phyloP scores from a whole-genome alignment of 257 asterid species.

The Solanum verrucosum region DNA sequence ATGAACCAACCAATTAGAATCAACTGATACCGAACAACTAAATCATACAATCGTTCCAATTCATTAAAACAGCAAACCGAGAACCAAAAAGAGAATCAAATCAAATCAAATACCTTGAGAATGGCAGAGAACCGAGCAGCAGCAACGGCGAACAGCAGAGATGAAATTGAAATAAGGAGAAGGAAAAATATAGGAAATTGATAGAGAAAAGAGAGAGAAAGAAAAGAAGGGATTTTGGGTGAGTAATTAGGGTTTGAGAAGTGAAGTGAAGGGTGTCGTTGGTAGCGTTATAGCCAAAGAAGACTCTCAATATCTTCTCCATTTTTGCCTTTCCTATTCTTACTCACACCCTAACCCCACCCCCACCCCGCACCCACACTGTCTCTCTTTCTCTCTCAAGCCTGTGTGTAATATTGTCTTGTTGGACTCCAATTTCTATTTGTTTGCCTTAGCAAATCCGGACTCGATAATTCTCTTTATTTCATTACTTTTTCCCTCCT shows the following conservation, averaged over 20 bases:
- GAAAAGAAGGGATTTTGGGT: constrained; percentile 4
- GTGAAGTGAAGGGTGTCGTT: background rate
- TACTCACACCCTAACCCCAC: background rate
- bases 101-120: background rate
- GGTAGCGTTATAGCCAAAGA: constrained; percentile 24
- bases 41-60: background rate
- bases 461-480: background rate
- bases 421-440: constrained; percentile 9
- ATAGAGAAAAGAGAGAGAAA: constrained; percentile 12
- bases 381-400: background rate
- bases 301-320: constrained; percentile 72
- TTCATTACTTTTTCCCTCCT: background rate
- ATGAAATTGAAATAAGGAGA: background rate
- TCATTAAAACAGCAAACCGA: background rate
- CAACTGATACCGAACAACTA: background rate
- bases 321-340: constrained; percentile 28
- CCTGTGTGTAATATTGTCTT: constrained; percentile 9
- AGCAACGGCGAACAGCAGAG: background rate
- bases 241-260: constrained; percentile 43
- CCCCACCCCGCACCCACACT: background rate
- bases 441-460: constrained; percentile 9
- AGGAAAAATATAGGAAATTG: background rate
- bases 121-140: background rate
- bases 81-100: background rate
- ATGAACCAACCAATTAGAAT: background rate